Base-by-base conservation (phyloP, 2,329 filamentous ascomycete genomes). In the Cladosporium sp. region DNA sequence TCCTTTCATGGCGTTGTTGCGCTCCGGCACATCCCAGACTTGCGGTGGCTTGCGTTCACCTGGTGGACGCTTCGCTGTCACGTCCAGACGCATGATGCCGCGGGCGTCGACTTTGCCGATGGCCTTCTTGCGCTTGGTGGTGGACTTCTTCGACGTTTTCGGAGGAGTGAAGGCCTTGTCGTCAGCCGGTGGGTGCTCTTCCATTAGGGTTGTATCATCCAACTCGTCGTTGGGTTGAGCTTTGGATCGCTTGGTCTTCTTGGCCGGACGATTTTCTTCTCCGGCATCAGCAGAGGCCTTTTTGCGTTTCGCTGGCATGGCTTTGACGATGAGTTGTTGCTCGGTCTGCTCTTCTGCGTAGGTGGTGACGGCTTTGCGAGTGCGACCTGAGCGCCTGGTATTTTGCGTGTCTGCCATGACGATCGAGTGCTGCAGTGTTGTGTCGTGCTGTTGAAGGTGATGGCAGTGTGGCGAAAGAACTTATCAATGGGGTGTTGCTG, bases 271-370 rank as follows among this genome's bases (percentile, higher is more conserved):
- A 27, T 9, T 9, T 4, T 27, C 22, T 5, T 5, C 9, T 9
- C 9, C 22, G 9, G 9, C 22, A 27, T 27, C 50, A 4, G 43
- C 7, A 11, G 42, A 9, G 15, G 44, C n/a, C 18, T 53, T 50
- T 34, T 51, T 57, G 32, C 48, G 7, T 17, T 55, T 56, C 1
- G 40, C 19, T 19, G 47, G 22, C 6, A 40, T 34, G 3, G 32
- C 11, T 6, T 29, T 18, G 4, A 3, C 17, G 18, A 20, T 43
- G 12, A 24, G 44, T 3, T 44, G 41, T 9, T 55, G 24, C 13
- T 55, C 50, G 30, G 54, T 55, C 29, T 56, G 58, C 29, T 58
- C 59, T 9, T 57, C 56, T 12, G 57, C 57, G 22, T 58, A 55
- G 4, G 37, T 54, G 7, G 51, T 47, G 15, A 58, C 54, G 2